phyloP scores from a whole-genome alignment of 345 rosid genomes.

The Rhodomyrtus tomentosa region DNA sequence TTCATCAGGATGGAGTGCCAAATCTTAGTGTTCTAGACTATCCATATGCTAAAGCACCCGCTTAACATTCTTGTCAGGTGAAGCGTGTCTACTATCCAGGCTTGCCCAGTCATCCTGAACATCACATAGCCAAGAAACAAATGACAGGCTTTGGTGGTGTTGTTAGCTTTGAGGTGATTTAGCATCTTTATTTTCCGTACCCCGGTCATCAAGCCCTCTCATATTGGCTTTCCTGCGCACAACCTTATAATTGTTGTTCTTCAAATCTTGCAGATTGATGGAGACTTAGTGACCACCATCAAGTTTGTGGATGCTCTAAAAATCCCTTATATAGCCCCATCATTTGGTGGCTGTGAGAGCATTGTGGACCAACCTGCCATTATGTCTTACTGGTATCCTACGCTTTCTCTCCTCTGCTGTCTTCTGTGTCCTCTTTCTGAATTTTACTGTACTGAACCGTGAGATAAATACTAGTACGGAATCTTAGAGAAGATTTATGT shows the following conservation, averaged over 20 bases:
- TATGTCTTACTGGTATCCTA: conserved; percentile 88
- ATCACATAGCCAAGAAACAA: conserved; percentile 79
- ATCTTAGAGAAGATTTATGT: background rate
- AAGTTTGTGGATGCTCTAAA: conserved; percentile 79
- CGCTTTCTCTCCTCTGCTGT: background rate
- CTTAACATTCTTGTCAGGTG: conserved; percentile 38
- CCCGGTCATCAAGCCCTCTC: background rate
- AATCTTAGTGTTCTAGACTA: background rate
- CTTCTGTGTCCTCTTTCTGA: background rate
- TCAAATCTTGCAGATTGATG: conserved; percentile 46
- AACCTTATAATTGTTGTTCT: background rate
- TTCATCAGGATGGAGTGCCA: background rate
- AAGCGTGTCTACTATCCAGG: conserved; percentile 87
- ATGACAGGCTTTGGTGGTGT: conserved; percentile 99
- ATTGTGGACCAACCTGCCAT: conserved; percentile 98
- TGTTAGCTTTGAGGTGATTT: conserved; percentile 90
- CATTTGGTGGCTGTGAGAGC: conserved; percentile 97
- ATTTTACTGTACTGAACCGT: background rate
- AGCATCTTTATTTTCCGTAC: background rate
- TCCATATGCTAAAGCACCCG: background rate
- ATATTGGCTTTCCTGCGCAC: background rate
- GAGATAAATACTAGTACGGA: background rate
- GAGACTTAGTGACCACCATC: conserved; percentile 57
- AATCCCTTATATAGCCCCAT: conserved; percentile 97
- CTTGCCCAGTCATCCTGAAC: conserved; percentile 87